Percentiles rank a stretch among this genome's conserved stretches.
Evolutionary conservation across 2,329 filamentous ascomycete genomes (phyloP).

Genomic region (Bipolaris cookei): DNA sequence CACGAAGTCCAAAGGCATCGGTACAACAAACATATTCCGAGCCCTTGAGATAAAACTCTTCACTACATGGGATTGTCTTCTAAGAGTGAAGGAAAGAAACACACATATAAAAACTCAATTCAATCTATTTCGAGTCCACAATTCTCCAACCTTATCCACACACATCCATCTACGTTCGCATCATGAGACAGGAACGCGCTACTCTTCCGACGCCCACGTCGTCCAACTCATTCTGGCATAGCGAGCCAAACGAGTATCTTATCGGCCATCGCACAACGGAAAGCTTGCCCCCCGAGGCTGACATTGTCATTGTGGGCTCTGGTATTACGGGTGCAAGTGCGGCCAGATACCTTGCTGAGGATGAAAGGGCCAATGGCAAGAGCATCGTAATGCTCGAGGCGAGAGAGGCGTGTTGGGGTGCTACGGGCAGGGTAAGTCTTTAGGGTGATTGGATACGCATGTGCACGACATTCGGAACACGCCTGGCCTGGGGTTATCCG

Average conservation of each 20-base stretch:
- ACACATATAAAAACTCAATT: slow-evolving; percentile 6
- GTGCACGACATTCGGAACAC: not conserved
- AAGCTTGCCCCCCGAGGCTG: slow-evolving; percentile 66
- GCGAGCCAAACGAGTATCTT: slow-evolving; percentile 67
- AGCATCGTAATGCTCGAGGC: slow-evolving; percentile 77
- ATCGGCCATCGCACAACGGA: slow-evolving; percentile 71
- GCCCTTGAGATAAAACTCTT: not conserved
- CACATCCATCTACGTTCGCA: slow-evolving; percentile 8
- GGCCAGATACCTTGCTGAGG: slow-evolving; percentile 64
- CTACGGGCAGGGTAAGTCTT: slow-evolving; percentile 73
- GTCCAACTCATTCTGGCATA: slow-evolving; percentile 76
- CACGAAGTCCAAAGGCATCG: not conserved
- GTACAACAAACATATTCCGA: slow-evolving; percentile 16
- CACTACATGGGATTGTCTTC: slow-evolving; percentile 3
- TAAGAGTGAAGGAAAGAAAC: not conserved
- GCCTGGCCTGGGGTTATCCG: not conserved
- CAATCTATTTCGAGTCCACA: not conserved
- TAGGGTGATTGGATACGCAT: not conserved
- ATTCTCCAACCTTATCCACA: not conserved
- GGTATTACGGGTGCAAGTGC: slow-evolving; percentile 79
- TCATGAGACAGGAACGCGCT: slow-evolving; percentile 44
- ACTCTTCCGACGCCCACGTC: slow-evolving; percentile 66
- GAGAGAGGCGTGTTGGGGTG: slow-evolving; percentile 79
- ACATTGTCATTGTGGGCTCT: slow-evolving; percentile 75
- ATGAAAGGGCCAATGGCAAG: slow-evolving; percentile 53